These are phyloP conservation scores for Primulina huaijiensis DNA, from an alignment of 257 asterid species.

Conservation along the genomic window DNA sequence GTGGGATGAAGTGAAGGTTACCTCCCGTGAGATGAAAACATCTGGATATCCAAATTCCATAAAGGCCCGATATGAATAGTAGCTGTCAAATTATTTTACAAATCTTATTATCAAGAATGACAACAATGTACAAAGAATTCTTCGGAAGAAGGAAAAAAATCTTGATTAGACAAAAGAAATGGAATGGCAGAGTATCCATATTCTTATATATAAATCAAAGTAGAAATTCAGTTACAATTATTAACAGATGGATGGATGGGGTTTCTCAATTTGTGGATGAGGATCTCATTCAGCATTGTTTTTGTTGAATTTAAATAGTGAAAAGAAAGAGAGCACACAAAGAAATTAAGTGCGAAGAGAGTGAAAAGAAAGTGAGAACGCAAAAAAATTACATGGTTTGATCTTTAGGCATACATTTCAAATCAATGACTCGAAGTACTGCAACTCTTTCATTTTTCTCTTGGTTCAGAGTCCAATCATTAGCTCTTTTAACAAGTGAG, in stretches of 20 bases:
- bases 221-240: background rate
- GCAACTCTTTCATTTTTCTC: background rate
- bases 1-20: constrained; percentile 18
- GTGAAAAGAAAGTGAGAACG: too few species aligned
- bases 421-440: background rate
- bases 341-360: too few species aligned
- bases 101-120: constrained; percentile 23
- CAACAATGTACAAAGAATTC: constrained; percentile 16
- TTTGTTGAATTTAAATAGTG: too few species aligned
- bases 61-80: constrained; percentile 81
- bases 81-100: constrained; percentile 50
- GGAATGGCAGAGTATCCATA: background rate
- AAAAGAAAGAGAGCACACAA: too few species aligned
- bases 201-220: background rate
- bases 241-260: background rate
- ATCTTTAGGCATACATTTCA: background rate
- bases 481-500: background rate
- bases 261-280: background rate
- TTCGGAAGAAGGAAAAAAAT: constrained; percentile 1
- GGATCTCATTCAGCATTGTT: too few species aligned
- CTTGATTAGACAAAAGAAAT: background rate
- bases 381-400: too few species aligned
- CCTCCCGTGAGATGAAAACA: constrained; percentile 96
- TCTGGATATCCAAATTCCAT: constrained; percentile 93
- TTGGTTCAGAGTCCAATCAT: background rate